Conservation (phyloP, 1,139 yeast genomes). For the Diutina neorugosa region DNA sequence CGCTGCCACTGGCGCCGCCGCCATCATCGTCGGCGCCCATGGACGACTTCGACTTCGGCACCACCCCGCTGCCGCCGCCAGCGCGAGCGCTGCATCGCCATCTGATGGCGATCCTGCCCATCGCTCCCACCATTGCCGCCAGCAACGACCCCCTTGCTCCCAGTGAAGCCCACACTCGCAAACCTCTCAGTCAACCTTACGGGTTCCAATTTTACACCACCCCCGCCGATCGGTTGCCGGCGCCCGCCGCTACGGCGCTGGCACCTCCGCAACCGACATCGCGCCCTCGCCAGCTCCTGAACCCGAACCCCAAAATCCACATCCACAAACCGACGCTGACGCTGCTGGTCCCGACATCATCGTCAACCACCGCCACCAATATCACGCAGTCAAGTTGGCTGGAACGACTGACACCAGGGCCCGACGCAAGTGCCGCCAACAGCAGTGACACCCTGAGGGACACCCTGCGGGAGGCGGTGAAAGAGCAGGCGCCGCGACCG, state of each 20-base stretch:
- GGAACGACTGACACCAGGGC: neutral
- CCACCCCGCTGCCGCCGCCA: neutral
- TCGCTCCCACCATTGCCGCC: neutral
- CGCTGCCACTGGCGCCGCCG: neutral
- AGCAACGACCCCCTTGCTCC: neutral
- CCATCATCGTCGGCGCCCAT: neutral
- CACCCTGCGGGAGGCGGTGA: neutral
- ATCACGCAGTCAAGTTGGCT: neutral
- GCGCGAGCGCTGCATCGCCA: constrained; percentile 1
- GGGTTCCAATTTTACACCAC: constrained; percentile 1
- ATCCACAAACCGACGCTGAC: neutral
- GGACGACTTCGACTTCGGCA: neutral
- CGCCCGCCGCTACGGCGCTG: neutral
- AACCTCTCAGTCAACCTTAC: neutral
- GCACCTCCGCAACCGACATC: neutral
- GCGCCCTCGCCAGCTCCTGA: neutral
- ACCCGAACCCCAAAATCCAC: neutral
- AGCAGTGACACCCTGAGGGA: neutral
- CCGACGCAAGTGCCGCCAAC: neutral
- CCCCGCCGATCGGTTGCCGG: neutral
- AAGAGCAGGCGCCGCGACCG: neutral
- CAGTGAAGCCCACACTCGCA: neutral
- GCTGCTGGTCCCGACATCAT: neutral
- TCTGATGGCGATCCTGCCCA: constrained; percentile 3
- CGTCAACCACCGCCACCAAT: neutral